Evolutionary conservation across 169 alveolate genomes (phyloP).

Genomic region (Fabrea salina): DNA sequence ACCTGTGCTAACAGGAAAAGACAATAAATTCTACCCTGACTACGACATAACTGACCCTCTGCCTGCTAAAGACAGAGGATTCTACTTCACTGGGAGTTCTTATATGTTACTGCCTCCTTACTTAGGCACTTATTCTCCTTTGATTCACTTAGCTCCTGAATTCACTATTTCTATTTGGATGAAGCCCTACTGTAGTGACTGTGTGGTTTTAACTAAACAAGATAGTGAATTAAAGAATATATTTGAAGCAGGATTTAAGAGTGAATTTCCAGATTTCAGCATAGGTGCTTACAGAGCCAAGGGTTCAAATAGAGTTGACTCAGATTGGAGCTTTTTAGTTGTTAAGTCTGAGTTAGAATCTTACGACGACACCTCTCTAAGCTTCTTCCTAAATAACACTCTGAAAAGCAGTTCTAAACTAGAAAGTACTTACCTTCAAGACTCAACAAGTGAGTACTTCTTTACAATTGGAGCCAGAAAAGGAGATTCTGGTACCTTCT

Average conservation of each 20-base stretch:
- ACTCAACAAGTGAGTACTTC: not conserved
- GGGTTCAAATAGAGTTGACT: too few species aligned
- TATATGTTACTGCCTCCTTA: not conserved
- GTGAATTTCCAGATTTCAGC: too few species aligned
- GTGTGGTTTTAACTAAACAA: not conserved
- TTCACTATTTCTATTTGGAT: not conserved
- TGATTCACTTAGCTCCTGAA: not conserved
- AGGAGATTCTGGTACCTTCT: not conserved
- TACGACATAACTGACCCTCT: slow-evolving; percentile 4
- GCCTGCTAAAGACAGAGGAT: not conserved
- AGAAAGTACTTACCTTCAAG: not conserved
- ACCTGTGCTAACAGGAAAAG: not conserved
- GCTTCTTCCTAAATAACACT: too few species aligned
- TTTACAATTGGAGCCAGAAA: not conserved
- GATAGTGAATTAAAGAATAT: too few species aligned
- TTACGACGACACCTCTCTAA: too few species aligned
- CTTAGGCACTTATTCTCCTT: not conserved
- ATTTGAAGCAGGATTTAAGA: too few species aligned
- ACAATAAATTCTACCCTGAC: not conserved
- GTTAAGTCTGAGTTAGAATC: too few species aligned
- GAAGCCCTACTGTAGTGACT: not conserved
- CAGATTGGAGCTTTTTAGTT: too few species aligned
- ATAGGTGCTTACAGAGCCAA: too few species aligned
- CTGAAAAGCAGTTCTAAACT: too few species aligned
- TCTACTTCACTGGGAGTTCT: not conserved